Conservation (phyloP, 2,329 filamentous ascomycete species). For the Trichoderma afroharzianum region DNA sequence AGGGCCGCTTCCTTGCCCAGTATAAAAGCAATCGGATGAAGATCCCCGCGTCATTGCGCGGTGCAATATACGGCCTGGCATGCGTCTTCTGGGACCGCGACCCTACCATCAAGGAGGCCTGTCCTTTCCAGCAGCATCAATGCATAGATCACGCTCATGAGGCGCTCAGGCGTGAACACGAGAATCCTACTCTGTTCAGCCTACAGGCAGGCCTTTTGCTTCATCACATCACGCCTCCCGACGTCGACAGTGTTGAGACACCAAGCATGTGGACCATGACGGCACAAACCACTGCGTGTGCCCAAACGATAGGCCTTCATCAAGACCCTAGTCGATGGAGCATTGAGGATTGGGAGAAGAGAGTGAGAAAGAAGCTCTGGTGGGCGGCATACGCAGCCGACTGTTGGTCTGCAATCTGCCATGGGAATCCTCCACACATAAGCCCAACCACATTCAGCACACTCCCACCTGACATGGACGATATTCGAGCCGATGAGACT, state of each 20-base stretch:
- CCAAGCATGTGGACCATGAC: constrained; percentile 43
- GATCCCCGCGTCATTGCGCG: constrained; percentile 43
- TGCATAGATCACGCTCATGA: constrained; percentile 40
- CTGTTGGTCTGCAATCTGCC: constrained; percentile 43
- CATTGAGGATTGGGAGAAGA: constrained; percentile 41
- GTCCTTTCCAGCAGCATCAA: constrained; percentile 40
- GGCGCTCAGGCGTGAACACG: constrained; percentile 42
- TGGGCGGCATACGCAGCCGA: constrained; percentile 43
- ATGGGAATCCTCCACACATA: constrained; percentile 46
- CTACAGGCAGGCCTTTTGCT: constrained; percentile 46
- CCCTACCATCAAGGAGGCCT: constrained; percentile 26
- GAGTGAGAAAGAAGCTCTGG: constrained; percentile 43
- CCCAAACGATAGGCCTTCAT: constrained; percentile 45
- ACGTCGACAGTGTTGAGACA: constrained; percentile 44
- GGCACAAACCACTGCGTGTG: constrained; percentile 41
- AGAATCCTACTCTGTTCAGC: constrained; percentile 44
- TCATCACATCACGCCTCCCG: constrained; percentile 43
- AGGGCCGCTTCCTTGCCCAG: constrained; percentile 39
- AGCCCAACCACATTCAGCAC: constrained; percentile 40
- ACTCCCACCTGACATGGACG: constrained; percentile 36
- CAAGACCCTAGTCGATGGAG: constrained; percentile 42
- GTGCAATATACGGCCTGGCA: constrained; percentile 43
- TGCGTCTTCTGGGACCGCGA: constrained; percentile 41
- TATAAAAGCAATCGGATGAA: constrained; percentile 36
- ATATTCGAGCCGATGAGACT: constrained; percentile 42